Conservation (phyloP, 352 stramenopile species). For the Phytophthora pistaciae region DNA sequence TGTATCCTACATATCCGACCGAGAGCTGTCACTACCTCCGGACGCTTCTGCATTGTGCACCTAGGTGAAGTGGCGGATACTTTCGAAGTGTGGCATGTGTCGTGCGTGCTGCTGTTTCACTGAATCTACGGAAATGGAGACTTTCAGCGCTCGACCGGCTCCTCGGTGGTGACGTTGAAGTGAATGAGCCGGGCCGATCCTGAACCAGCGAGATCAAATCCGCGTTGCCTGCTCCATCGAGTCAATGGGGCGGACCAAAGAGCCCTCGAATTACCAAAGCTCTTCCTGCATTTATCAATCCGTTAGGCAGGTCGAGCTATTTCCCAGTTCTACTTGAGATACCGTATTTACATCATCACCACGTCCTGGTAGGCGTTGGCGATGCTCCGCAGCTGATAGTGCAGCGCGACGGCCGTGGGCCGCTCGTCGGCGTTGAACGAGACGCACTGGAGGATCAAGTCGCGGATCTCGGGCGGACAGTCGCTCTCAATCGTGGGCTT, state of each 20-base stretch:
- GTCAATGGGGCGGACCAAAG: neutral
- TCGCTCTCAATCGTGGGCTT: constrained; percentile 52
- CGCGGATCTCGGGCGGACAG: constrained; percentile 52
- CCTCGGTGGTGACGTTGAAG: constrained; percentile 20
- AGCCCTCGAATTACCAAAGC: neutral
- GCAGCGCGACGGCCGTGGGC: constrained; percentile 63
- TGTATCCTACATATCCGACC: neutral
- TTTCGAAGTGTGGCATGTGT: constrained; percentile 1
- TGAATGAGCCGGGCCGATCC: constrained; percentile 1
- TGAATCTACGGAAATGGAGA: constrained; percentile 7
- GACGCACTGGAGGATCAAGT: constrained; percentile 57
- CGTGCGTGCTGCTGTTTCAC: neutral
- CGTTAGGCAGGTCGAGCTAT: constrained; percentile 1
- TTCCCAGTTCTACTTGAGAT: constrained; percentile 6
- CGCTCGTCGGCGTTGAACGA: constrained; percentile 46
- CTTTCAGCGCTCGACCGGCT: constrained; percentile 28
- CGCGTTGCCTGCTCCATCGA: neutral
- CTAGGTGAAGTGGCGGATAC: constrained; percentile 3
- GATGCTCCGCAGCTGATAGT: constrained; percentile 60
- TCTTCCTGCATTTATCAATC: constrained; percentile 8
- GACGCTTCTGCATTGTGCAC: constrained; percentile 13
- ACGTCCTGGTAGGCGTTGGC: constrained; percentile 27
- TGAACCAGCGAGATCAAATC: constrained; percentile 3
- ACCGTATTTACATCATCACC: constrained; percentile 17
- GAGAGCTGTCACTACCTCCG: constrained; percentile 4